phyloP scores from a whole-genome alignment of 139 green algal species.

The Chlamydomonas sp. region DNA sequence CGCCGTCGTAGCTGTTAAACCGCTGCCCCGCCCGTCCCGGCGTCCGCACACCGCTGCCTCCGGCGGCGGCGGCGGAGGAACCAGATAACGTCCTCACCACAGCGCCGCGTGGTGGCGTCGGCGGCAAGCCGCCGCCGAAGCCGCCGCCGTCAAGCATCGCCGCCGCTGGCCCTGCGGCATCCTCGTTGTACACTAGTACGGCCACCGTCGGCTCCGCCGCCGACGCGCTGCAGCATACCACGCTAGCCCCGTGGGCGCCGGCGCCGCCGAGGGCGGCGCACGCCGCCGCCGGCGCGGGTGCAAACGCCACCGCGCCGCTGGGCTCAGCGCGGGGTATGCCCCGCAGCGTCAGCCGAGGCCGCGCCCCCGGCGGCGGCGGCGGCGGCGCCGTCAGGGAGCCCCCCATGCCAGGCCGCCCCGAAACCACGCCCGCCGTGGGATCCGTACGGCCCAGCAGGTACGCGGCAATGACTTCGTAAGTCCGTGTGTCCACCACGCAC shows the following conservation, averaged over 20 bases:
- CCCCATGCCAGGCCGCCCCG: neutral
- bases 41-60: too few species aligned
- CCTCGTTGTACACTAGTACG: neutral
- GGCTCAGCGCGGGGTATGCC: constrained; percentile 11
- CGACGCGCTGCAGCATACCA: constrained; percentile 15
- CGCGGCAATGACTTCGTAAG: constrained; percentile 35
- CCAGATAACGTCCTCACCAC: too few species aligned
- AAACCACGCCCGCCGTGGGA: neutral
- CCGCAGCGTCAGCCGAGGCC: constrained; percentile 10
- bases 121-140: too few species aligned
- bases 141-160: neutral
- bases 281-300: neutral
- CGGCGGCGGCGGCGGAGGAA: too few species aligned
- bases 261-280: neutral
- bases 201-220: constrained; percentile 9
- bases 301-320: constrained; percentile 2
- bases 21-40: too few species aligned
- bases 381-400: constrained; percentile 19
- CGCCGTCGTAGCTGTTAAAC: too few species aligned
- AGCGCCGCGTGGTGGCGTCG: neutral
- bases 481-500: constrained; percentile 30
- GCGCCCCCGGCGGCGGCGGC: constrained; percentile 8
- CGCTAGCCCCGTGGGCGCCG: neutral
- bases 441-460: constrained; percentile 8
- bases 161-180: neutral